These are phyloP conservation scores for Hanseniaspora taiwanica DNA, from an alignment of 805 yeast genomes.

Conservation along the genomic window DNA sequence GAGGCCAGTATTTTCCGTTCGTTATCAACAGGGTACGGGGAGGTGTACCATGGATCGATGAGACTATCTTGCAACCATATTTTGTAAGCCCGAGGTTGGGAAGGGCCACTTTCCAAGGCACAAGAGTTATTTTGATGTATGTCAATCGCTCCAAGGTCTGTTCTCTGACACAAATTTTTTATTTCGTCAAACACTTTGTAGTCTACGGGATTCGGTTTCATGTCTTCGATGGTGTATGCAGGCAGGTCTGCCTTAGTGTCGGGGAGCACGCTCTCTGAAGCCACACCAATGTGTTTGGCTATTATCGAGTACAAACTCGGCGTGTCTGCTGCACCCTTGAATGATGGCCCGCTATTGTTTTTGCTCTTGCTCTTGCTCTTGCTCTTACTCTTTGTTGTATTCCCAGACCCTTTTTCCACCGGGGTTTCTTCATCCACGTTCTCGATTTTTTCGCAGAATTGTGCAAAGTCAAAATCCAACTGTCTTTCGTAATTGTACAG, in stretches of 20 bases:
- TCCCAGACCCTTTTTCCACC: background rate
- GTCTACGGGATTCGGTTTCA: constrained; percentile 7
- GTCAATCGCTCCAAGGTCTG: background rate
- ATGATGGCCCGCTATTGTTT: too few species aligned
- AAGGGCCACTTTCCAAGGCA: background rate
- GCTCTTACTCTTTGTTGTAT: background rate
- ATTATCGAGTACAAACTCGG: background rate
- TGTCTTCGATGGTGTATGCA: background rate
- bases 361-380: background rate
- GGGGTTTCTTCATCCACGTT: background rate
- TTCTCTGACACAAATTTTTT: background rate
- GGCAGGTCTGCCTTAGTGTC: too few species aligned
- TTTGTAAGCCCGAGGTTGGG: constrained; percentile 9
- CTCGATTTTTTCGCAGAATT: background rate
- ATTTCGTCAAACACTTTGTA: constrained; percentile 16
- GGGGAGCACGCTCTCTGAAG: too few species aligned
- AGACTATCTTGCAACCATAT: constrained; percentile 62
- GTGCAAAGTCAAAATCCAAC: background rate
- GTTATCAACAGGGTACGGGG: constrained; percentile 80
- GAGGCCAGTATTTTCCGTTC: constrained; percentile 28
- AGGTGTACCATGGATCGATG: constrained; percentile 82
- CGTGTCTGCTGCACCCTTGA: too few species aligned
- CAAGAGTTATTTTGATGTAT: background rate
- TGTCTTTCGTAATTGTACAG: background rate
- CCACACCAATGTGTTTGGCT: background rate